phyloP scores from a whole-genome alignment of 805 yeast species.

The Limtongia smithiae region DNA sequence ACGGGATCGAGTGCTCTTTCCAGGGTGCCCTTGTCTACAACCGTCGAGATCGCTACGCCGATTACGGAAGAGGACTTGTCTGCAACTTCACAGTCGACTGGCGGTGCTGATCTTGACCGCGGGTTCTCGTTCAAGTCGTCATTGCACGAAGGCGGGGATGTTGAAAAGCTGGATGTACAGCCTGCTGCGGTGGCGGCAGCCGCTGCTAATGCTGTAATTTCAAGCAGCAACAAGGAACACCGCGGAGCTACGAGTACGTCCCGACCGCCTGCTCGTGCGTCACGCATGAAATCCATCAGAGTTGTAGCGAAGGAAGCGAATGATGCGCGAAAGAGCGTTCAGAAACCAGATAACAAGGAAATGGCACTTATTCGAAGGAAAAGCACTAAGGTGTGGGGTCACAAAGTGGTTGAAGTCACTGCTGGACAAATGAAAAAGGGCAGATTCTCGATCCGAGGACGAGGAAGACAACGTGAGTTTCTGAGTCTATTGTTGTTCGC shows the following conservation, averaged over 20 bases:
- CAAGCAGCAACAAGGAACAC: background rate
- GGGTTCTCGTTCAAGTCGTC: constrained; percentile 20
- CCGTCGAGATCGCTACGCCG: background rate
- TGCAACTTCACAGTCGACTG: background rate
- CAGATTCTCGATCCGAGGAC: constrained; percentile 36
- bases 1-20: background rate
- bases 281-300: constrained; percentile 84
- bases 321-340: too few species aligned
- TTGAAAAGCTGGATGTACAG: constrained; percentile 21
- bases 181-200: constrained; percentile 9
- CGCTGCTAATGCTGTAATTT: background rate
- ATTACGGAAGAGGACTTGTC: background rate
- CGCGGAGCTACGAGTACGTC: background rate
- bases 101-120: constrained; percentile 15
- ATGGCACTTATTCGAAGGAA: constrained; percentile 55
- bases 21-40: background rate
- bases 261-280: constrained; percentile 37
- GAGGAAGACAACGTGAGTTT: constrained; percentile 61
- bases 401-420: constrained; percentile 83
- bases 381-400: constrained; percentile 98
- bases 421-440: constrained; percentile 42
- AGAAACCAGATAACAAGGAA: too few species aligned
- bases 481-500: constrained; percentile 28
- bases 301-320: constrained; percentile 90
- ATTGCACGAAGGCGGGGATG: constrained; percentile 13